A percentile compares a stretch with the other conserved stretches of the same genome.
phyloP scores from a whole-genome alignment of 768 basidiomycete genomes.

The Exidia glandulosa region DNA sequence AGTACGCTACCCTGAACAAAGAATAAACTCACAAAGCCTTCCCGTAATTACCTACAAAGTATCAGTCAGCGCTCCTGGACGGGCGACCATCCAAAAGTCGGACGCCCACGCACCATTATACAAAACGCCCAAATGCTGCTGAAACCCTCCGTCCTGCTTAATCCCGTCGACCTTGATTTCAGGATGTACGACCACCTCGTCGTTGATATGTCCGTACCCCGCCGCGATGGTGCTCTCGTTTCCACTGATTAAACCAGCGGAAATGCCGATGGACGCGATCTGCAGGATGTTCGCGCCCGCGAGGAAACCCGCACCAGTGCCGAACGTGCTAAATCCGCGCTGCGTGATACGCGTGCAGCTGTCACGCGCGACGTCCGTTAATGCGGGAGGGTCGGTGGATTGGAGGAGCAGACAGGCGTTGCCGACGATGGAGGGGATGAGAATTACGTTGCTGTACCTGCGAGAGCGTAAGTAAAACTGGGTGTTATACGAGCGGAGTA shows the following conservation, averaged over 20 bases:
- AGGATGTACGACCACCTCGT: slow-evolving; percentile 39
- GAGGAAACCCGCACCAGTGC: slow-evolving; percentile 35
- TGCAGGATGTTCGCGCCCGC: slow-evolving; percentile 60
- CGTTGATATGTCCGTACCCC: slow-evolving; percentile 40
- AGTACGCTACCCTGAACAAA: background rate
- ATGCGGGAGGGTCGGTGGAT: slow-evolving; percentile 25
- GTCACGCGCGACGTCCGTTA: slow-evolving; percentile 30
- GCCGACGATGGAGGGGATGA: slow-evolving; percentile 46
- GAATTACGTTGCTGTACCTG: slow-evolving; percentile 23
- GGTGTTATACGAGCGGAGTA: slow-evolving; percentile 15
- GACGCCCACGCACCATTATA: slow-evolving; percentile 35
- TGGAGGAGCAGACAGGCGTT: slow-evolving; percentile 46
- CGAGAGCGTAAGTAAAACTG: background rate
- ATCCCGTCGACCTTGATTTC: slow-evolving; percentile 49
- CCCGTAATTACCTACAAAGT: slow-evolving; percentile 44
- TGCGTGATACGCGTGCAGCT: slow-evolving; percentile 41
- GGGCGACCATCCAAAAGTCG: too few relatives aligned
- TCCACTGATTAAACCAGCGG: slow-evolving; percentile 27
- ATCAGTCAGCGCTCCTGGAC: background rate
- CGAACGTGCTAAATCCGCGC: slow-evolving; percentile 41
- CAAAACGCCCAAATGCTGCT: slow-evolving; percentile 49
- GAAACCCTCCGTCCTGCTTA: slow-evolving; percentile 29
- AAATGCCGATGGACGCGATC: slow-evolving; percentile 51
- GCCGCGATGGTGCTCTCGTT: slow-evolving; percentile 30
- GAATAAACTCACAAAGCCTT: slow-evolving; percentile 29